Conservation (phyloP, 345 rosid species). For the Chamaenerion angustifolium region DNA sequence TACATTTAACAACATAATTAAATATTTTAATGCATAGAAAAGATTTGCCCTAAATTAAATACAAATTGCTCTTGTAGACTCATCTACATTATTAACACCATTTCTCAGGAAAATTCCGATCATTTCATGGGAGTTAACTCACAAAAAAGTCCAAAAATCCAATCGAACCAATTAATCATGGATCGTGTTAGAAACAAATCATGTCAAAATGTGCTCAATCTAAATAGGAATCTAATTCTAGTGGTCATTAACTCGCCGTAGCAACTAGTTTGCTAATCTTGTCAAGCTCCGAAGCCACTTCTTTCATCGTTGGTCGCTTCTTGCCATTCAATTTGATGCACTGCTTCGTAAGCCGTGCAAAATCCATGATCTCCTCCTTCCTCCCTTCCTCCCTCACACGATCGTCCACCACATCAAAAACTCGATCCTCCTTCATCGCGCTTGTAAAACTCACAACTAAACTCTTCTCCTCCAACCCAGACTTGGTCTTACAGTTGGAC, state of each 20-base stretch:
- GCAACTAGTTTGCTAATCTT: not conserved
- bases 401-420: slow-evolving; percentile 3
- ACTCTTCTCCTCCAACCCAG: slow-evolving; percentile 8
- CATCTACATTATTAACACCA: no score
- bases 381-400: slow-evolving; percentile 2
- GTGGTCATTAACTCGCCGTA: not conserved
- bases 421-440: slow-evolving; percentile 10
- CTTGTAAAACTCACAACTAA: slow-evolving; percentile 7
- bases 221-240: no score
- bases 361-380: not conserved
- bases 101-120: no score
- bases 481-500: slow-evolving; percentile 6
- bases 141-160: no score
- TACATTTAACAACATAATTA: no score
- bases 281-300: slow-evolving; percentile 9
- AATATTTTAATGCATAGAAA: no score
- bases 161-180: no score
- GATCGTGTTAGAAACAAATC: no score
- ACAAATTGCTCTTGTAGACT: no score
- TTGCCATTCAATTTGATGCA: slow-evolving; percentile 10
- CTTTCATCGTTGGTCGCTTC: slow-evolving; percentile 13
- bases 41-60: no score
- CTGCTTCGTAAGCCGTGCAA: slow-evolving; percentile 7
- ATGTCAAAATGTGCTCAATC: no score
- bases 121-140: no score